These are phyloP conservation scores for Hortiboletus campestris DNA, from an alignment of 768 basidiomycete genomes.

Conservation along the genomic window DNA sequence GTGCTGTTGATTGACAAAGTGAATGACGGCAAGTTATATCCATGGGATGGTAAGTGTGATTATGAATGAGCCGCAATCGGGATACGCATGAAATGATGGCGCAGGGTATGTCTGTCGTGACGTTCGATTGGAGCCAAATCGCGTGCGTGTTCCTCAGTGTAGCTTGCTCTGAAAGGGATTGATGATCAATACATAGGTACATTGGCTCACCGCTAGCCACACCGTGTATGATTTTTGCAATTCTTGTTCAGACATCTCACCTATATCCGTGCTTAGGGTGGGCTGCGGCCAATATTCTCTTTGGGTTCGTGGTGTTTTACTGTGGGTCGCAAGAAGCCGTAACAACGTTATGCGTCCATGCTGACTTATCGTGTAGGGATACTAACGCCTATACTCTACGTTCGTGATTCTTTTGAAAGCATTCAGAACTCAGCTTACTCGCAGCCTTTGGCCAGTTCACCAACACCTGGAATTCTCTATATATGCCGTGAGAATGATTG, in stretches of 20 bases:
- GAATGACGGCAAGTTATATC: slow-evolving; percentile 23
- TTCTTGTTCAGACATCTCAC: background rate
- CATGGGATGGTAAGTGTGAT: slow-evolving; percentile 44
- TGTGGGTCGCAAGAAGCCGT: slow-evolving; percentile 36
- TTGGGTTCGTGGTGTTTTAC: slow-evolving; percentile 70
- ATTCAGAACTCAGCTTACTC: background rate
- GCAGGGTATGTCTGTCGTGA: slow-evolving; percentile 66
- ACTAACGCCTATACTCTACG: slow-evolving; percentile 38
- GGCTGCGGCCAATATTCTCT: slow-evolving; percentile 71
- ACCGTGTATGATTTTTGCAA: slow-evolving; percentile 42
- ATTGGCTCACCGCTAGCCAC: slow-evolving; percentile 58
- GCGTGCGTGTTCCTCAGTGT: slow-evolving; percentile 25
- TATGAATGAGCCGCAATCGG: background rate
- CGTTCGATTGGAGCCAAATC: slow-evolving; percentile 82
- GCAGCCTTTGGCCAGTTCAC: slow-evolving; percentile 41
- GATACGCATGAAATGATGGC: background rate
- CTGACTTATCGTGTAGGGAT: slow-evolving; percentile 25
- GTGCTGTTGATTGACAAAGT: background rate
- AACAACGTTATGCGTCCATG: background rate
- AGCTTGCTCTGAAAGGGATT: background rate
- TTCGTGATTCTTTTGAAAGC: slow-evolving; percentile 50
- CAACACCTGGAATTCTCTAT: slow-evolving; percentile 59
- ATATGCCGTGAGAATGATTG: slow-evolving; percentile 50
- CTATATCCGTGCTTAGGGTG: slow-evolving; percentile 45
- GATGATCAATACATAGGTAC: slow-evolving; percentile 16